Base-by-base conservation (phyloP, 1,139 yeast species). In the Wickerhamiella infanticola region DNA sequence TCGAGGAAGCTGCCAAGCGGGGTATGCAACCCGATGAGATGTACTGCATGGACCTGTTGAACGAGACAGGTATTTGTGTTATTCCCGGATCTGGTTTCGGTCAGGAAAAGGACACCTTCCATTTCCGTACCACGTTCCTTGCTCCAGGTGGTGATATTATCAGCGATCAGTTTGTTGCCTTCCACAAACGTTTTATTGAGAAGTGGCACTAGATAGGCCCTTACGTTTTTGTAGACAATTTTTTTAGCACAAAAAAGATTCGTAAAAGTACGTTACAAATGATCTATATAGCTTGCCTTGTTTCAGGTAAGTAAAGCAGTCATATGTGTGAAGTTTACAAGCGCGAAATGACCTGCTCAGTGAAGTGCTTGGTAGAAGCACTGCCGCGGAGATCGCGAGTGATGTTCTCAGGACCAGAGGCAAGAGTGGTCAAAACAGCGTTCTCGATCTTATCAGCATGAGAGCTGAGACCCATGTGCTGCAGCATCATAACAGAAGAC, bases 1-100 rank as follows among this genome's bases (percentile, higher is more conserved):
- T 75, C 45, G 69, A 68, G 24, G 72, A 70, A 43, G 94, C 96
- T 29, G 65, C 66, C 42, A 68, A 69, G 45, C 61, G 64, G 35
- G 75, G 74, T 27, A 61, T 74, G 56, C 70, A 74, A 42, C 51
- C 54, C 6, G 98, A 93, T 62, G 95, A 83, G 60, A 74, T 82
- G 53, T 93, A 90, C 67, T 86, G 96, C 63, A 71, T 80, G 60
- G 79, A 81, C 55, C 67, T 90, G 50, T 71, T 90, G 53, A 90
- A 88, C 55, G 63, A 65, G 47, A 86, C 98, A n/a, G 99, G 98
- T 56, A 86, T 90, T 51, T 93, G 98, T 65, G 85, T 94, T 47
- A 94, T 90, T 51, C 97, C 98, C 33, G 99, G 98, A 39, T 78
- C 86, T 40, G 98, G 98, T 1, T 93, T 90, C 58, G 97, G 97